Conservation (phyloP, 1,139 yeast genomes). For the Geotrichum fermentans region DNA sequence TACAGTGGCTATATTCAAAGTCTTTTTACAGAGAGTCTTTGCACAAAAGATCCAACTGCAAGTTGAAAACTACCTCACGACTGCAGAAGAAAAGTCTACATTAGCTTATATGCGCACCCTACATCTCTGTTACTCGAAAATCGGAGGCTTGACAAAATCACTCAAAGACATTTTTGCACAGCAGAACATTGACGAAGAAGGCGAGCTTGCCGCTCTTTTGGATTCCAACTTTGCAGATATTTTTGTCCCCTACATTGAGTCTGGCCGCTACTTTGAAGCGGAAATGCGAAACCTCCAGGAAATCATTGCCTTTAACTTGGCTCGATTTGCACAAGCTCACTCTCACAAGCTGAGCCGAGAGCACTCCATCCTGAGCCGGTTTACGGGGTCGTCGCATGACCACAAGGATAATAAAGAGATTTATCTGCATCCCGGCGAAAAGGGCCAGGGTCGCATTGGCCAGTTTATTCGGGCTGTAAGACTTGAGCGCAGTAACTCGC, state of each 20-base stretch:
- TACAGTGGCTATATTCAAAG: slow-evolving; percentile 59
- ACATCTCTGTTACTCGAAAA: slow-evolving; percentile 57
- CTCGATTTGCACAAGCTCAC: slow-evolving; percentile 29
- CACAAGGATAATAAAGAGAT: slow-evolving; percentile 11
- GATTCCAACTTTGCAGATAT: slow-evolving; percentile 71
- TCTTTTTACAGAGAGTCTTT: slow-evolving; percentile 71
- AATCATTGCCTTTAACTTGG: slow-evolving; percentile 44
- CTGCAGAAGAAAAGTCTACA: slow-evolving; percentile 59
- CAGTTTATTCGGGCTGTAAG: slow-evolving; percentile 35
- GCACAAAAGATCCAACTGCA: slow-evolving; percentile 69
- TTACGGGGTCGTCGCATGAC: slow-evolving; percentile 27
- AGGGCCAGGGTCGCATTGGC: slow-evolving; percentile 33
- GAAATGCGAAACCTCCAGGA: slow-evolving; percentile 72
- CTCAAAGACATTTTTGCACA: slow-evolving; percentile 53
- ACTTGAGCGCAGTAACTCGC: slow-evolving; percentile 27
- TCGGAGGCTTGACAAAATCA: slow-evolving; percentile 61
- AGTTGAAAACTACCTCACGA: slow-evolving; percentile 56
- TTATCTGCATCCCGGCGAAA: slow-evolving; percentile 16
- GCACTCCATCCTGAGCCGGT: slow-evolving; percentile 30
- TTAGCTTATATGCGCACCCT: slow-evolving; percentile 76
- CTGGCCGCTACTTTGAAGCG: slow-evolving; percentile 61
- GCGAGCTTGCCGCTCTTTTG: slow-evolving; percentile 50
- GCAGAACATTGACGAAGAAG: slow-evolving; percentile 41
- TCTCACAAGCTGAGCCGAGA: slow-evolving; percentile 26
- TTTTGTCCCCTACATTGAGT: slow-evolving; percentile 65